These are phyloP conservation scores for Dendrobium officinale DNA, from an alignment of 106 monocot genomes.

Conservation along the genomic window DNA sequence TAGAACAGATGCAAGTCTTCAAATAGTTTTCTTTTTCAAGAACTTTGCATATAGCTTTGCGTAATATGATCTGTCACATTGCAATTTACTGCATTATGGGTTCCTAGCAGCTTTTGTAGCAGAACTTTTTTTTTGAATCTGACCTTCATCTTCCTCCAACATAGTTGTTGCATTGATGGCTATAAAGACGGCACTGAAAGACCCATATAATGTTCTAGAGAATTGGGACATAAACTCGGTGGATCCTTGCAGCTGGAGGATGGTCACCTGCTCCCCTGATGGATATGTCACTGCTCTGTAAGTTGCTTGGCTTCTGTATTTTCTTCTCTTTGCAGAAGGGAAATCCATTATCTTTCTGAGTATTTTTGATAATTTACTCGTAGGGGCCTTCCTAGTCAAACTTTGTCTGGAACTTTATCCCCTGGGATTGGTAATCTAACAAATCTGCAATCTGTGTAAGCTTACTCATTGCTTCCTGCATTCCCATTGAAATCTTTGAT, in stretches of 20 bases:
- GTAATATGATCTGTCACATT: background rate
- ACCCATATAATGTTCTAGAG: slow-evolving; percentile 76
- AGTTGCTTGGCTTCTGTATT: slow-evolving; percentile 7
- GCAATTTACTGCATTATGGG: too few species aligned
- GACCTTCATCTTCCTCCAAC: slow-evolving; percentile 5
- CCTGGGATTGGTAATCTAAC: slow-evolving; percentile 85
- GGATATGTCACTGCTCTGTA: slow-evolving; percentile 89
- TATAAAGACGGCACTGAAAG: slow-evolving; percentile 73
- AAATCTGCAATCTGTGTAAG: slow-evolving; percentile 88
- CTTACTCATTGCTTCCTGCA: background rate
- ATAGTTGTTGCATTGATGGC: slow-evolving; percentile 88
- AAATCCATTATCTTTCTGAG: background rate
- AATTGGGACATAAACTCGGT: slow-evolving; percentile 98
- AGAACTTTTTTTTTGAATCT: background rate
- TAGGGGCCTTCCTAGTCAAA: slow-evolving; percentile 87
- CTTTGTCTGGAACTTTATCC: slow-evolving; percentile 79
- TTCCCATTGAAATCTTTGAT: background rate
- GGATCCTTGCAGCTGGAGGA: slow-evolving; percentile 99
- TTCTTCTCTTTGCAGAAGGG: background rate
- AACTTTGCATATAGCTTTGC: background rate
- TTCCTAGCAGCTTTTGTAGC: too few species aligned
- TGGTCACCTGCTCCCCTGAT: slow-evolving; percentile 87
- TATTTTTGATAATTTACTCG: background rate
- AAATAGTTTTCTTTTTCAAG: background rate
- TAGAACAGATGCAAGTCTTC: background rate